Evolutionary conservation across 345 rosid species (phyloP), one percentile per base, ranked within the genome.

Genomic region (Aquilaria yunnanensis): DNA sequence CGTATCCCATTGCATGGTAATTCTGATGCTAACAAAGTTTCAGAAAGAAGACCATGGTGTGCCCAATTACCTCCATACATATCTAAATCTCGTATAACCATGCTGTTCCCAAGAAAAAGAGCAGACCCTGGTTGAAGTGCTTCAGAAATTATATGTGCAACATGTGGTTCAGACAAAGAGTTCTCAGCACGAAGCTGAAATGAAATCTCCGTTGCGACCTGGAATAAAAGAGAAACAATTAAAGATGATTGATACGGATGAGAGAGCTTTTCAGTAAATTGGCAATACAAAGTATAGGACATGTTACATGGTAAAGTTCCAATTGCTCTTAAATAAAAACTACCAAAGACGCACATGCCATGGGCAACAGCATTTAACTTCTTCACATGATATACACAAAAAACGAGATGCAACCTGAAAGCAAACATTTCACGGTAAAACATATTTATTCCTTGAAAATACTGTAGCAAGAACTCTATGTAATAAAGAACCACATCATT

Each of bases 31-130:
- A 78, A 73, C 78, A 85, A 47, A 62, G 57, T 30, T 49, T 81
- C 81, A 50, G 74, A 60, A 58, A 62, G 59, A 16, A 68, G 69
- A 64, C 46, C 33, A 68, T 59, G 66, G 54, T 67, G 72, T 64
- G 47, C 61, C 61, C 75, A 74, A 63, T 74, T 81, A 69, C 69
- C 53, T 61, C 97, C 98, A 74, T 89, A 93, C 97, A 89, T 87
- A 66, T 93, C 90, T 60, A 76, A 74, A 78, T 93, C 98, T 52
- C 98, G 91, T 81, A 93, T 83, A 59, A 85, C 83, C 98, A 93
- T 93, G 83, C 98, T 87, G 72, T 93, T 93, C 62, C 97, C 98
- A 29, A 93, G 55, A 81, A 89, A 93, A 64, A 93, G 81, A 67
- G 98, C 96, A 58, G 79, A 81, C 51, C 72, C 82, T 23, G 87